A percentile compares a stretch with the other conserved stretches of the same genome.
Conservation (phyloP, 2,329 filamentous ascomycete species). For the Talaromyces sp. region DNA sequence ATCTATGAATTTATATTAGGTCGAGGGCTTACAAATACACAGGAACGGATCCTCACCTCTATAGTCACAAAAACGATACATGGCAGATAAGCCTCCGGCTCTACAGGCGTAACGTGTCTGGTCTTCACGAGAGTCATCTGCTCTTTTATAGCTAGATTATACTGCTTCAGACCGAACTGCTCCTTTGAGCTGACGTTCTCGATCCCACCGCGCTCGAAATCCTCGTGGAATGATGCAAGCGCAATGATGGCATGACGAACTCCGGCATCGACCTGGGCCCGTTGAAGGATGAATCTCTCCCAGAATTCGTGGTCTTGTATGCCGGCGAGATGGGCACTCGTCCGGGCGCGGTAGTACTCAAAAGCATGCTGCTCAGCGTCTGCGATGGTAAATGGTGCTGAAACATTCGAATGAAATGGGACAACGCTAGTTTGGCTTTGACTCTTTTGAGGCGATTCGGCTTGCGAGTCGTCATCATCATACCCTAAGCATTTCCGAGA, state of each 20-base stretch:
- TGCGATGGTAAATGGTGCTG: not conserved
- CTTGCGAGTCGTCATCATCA: not conserved
- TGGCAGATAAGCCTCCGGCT: not conserved
- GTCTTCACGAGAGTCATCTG: not conserved
- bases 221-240: constrained; percentile 9
- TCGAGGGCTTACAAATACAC: not conserved
- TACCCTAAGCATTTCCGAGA: constrained; percentile 7
- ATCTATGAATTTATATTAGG: not conserved
- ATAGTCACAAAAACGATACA: constrained; percentile 14
- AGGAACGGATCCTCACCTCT: not conserved
- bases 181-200: not conserved
- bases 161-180: constrained; percentile 9
- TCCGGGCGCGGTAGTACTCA: constrained; percentile 9
- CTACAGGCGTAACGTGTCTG: not conserved
- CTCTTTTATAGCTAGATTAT: constrained; percentile 14
- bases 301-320: not conserved
- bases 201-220: constrained; percentile 4
- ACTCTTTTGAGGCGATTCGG: not conserved
- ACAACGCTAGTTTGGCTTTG: not conserved
- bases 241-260: constrained; percentile 14
- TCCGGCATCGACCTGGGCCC: not conserved
- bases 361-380: constrained; percentile 9
- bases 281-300: constrained; percentile 3
- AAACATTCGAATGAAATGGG: not conserved
- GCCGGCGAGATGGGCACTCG: constrained; percentile 2